phyloP scores from a whole-genome alignment of 441 rosid species.

The Gossypium schwendimanii region DNA sequence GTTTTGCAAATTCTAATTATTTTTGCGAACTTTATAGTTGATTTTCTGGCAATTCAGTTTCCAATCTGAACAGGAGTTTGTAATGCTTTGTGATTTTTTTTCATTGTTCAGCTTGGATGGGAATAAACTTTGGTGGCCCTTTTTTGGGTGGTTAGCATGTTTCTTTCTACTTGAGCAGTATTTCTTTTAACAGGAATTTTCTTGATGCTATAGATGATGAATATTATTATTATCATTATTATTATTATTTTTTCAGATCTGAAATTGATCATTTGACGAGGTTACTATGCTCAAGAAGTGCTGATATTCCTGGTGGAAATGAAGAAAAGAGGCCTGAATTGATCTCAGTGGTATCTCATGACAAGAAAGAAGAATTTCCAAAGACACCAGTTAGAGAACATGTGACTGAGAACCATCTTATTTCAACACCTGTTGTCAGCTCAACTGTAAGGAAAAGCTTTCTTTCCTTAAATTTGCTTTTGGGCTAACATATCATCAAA shows the following conservation, averaged over 20 bases:
- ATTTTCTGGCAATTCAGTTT: neutral
- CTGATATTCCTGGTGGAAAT: slow-evolving; percentile 31
- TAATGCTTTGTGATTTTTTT: neutral
- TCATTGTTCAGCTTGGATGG: neutral
- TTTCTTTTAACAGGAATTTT: neutral
- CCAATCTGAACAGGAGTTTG: neutral
- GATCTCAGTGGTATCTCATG: slow-evolving; percentile 22
- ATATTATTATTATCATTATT: neutral
- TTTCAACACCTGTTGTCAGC: slow-evolving; percentile 39
- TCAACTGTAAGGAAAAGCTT: slow-evolving; percentile 35
- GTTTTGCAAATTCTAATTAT: neutral
- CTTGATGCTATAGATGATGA: neutral
- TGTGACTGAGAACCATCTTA: slow-evolving; percentile 27
- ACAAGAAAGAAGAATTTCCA: slow-evolving; percentile 30
- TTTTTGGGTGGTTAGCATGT: neutral
- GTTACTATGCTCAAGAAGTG: slow-evolving; percentile 55
- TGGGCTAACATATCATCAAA: neutral
- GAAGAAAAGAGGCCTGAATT: slow-evolving; percentile 42
- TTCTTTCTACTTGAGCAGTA: neutral
- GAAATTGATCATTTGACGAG: slow-evolving; percentile 79
- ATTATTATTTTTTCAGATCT: slow-evolving; percentile 36
- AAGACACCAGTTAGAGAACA: slow-evolving; percentile 30
- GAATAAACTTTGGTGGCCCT: neutral
- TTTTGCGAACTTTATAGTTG: neutral
- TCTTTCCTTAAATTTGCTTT: neutral